Conservation (phyloP, 768 basidiomycete species). For the Russula lepida region DNA sequence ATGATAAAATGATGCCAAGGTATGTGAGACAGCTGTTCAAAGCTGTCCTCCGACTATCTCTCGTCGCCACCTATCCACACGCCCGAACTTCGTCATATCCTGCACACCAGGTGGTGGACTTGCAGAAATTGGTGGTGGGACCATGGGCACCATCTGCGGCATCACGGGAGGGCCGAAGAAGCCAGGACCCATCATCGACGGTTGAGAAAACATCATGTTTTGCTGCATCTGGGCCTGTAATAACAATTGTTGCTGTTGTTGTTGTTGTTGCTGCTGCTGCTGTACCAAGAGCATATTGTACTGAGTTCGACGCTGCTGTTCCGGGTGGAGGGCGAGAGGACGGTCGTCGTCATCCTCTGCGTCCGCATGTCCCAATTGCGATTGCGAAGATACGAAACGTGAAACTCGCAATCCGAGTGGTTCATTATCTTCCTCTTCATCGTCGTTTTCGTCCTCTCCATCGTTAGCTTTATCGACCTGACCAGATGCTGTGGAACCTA, state of each 20-base stretch:
- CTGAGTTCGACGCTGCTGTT: constrained; percentile 69
- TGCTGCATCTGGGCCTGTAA: constrained; percentile 49
- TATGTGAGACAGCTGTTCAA: constrained; percentile 1
- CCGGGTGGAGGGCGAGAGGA: constrained; percentile 66
- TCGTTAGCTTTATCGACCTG: constrained; percentile 7
- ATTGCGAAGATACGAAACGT: constrained; percentile 27
- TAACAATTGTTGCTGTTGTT: constrained; percentile 53
- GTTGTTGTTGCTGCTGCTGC: constrained; percentile 54
- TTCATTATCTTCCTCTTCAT: constrained; percentile 58
- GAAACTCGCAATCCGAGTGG: constrained; percentile 67
- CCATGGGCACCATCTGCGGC: constrained; percentile 35
- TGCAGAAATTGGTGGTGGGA: constrained; percentile 34
- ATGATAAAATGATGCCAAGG: neutral
- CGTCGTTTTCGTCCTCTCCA: constrained; percentile 8
- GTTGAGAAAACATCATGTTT: constrained; percentile 61
- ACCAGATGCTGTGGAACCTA: constrained; percentile 5
- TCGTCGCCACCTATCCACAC: constrained; percentile 75
- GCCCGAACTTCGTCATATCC: constrained; percentile 57
- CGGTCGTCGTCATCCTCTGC: constrained; percentile 43
- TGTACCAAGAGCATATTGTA: constrained; percentile 38
- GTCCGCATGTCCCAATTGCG: constrained; percentile 5
- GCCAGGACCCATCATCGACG: constrained; percentile 60
- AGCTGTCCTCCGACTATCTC: constrained; percentile 65
- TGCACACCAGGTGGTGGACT: constrained; percentile 52
- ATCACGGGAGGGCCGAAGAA: constrained; percentile 51